A percentile compares a stretch with the other conserved stretches of the same genome.
phyloP scores from a whole-genome alignment of 768 basidiomycete species.

The Amanita molliuscula region DNA sequence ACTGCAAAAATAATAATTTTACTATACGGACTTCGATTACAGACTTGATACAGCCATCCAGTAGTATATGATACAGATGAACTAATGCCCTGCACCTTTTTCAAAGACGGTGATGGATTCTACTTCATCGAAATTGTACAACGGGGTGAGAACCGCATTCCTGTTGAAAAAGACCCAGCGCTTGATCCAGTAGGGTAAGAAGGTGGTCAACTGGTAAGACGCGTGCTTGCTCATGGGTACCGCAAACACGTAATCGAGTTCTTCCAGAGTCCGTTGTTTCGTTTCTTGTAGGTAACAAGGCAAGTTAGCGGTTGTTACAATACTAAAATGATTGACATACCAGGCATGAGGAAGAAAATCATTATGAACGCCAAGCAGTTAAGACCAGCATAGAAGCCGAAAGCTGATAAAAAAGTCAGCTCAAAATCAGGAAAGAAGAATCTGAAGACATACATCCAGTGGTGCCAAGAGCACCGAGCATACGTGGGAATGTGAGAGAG shows the following conservation, averaged over 20 bases:
- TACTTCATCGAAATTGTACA: constrained; percentile 45
- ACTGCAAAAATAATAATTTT: background rate
- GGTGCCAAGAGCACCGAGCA: constrained; percentile 33
- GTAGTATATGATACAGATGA: background rate
- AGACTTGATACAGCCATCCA: background rate
- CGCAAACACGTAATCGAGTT: constrained; percentile 41
- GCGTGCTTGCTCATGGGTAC: constrained; percentile 37
- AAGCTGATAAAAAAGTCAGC: constrained; percentile 21
- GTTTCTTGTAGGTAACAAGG: constrained; percentile 24
- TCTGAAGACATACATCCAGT: constrained; percentile 20
- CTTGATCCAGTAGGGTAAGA: constrained; percentile 42
- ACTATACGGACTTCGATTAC: background rate
- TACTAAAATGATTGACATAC: constrained; percentile 17
- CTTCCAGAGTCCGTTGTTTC: constrained; percentile 41
- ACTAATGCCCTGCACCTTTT: constrained; percentile 27
- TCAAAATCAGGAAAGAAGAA: constrained; percentile 9
- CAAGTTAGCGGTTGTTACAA: background rate
- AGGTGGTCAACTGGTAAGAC: constrained; percentile 30
- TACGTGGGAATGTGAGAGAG: constrained; percentile 48
- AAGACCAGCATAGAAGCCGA: constrained; percentile 46
- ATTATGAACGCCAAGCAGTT: constrained; percentile 40
- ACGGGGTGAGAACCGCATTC: constrained; percentile 25
- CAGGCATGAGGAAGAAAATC: constrained; percentile 48
- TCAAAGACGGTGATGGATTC: constrained; percentile 33
- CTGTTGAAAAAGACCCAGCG: constrained; percentile 33